These are phyloP conservation scores for Candida nanaspora DNA, from an alignment of 805 yeast species.

Conservation along the genomic window DNA sequence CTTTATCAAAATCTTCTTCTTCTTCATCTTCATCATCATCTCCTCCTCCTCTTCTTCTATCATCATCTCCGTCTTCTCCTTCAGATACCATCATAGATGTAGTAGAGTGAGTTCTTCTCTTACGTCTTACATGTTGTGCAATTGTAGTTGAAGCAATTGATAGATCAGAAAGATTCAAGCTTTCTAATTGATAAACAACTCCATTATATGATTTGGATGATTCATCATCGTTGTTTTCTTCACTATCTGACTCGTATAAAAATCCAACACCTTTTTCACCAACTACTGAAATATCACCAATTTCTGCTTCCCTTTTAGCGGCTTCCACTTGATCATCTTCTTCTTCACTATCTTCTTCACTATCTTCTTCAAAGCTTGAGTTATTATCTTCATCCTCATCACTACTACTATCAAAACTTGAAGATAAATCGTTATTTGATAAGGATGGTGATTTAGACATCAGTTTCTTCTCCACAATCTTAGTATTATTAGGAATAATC, in stretches of 20 bases:
- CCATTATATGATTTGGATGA: constrained; percentile 23
- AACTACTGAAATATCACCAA: constrained; percentile 24
- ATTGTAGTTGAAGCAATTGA: constrained; percentile 44
- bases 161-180: constrained; percentile 43
- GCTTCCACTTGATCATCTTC: constrained; percentile 16
- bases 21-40: constrained; percentile 30
- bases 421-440: constrained; percentile 21
- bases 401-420: constrained; percentile 21
- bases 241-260: constrained; percentile 44
- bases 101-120: constrained; percentile 26
- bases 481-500: constrained; percentile 40
- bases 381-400: too few species aligned
- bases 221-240: constrained; percentile 30
- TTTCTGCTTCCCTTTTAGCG: constrained; percentile 7
- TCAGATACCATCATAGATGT: constrained; percentile 32
- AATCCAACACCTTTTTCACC: constrained; percentile 48
- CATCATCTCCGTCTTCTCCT: constrained; percentile 33
- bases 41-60: constrained; percentile 53
- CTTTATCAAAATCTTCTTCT: constrained; percentile 75
- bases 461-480: constrained; percentile 39
- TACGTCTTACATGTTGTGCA: constrained; percentile 26
- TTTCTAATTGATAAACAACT: constrained; percentile 34
- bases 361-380: constrained; percentile 6
- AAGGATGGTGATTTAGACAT: constrained; percentile 25
- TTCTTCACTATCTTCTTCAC: constrained; percentile 12